Evolutionary conservation across 345 rosid genomes (phyloP).

Genomic region (Heritiera littoralis): DNA sequence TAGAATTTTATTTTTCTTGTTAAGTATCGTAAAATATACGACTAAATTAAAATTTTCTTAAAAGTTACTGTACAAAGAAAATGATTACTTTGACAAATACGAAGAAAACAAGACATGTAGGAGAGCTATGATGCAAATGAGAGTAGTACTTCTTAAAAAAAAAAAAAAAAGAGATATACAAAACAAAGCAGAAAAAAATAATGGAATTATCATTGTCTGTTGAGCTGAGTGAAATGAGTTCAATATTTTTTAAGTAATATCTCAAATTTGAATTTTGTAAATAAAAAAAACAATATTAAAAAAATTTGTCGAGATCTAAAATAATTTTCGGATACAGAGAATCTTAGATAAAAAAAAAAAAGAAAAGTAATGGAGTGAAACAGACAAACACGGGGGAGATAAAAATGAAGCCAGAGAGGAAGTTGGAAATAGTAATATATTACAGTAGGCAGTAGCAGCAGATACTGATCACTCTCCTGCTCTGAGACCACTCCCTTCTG

Average conservation of each 20-base stretch:
- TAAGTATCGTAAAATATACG: neutral
- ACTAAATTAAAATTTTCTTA: neutral
- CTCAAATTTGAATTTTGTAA: no score
- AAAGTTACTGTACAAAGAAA: neutral
- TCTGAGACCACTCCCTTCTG: no score
- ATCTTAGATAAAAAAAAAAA: no score
- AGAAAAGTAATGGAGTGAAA: neutral
- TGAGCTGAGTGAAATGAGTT: no score
- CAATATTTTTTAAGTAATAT: no score
- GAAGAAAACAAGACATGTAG: neutral
- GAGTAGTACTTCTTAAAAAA: neutral
- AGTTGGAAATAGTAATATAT: neutral
- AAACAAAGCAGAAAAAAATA: neutral
- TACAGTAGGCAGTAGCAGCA: neutral
- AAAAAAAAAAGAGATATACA: neutral
- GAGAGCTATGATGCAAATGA: neutral
- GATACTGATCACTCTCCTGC: neutral
- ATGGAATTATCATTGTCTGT: neutral
- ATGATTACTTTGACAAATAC: neutral
- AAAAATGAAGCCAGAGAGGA: constrained; percentile 4
- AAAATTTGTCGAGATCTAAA: no score
- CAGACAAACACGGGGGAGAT: neutral
- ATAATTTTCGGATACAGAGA: no score
- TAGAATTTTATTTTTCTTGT: neutral
- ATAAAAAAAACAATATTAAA: no score